phyloP scores from a whole-genome alignment of 805 yeast species.

The Wickerhamiella kazuoi region DNA sequence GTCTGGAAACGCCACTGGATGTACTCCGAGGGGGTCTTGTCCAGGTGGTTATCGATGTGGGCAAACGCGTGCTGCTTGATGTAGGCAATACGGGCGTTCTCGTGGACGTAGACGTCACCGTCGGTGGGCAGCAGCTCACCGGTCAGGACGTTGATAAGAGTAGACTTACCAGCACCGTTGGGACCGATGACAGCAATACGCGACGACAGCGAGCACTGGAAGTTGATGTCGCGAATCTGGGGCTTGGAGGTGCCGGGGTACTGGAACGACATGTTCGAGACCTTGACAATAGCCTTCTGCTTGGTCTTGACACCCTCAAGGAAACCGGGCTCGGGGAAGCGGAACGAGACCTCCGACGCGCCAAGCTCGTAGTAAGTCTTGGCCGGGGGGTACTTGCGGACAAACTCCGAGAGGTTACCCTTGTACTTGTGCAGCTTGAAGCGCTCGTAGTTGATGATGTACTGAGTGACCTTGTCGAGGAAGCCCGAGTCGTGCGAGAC shows the following conservation, averaged over 20 bases:
- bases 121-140: slow-evolving; percentile 97
- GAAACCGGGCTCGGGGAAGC: slow-evolving; percentile 99
- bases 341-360: slow-evolving; percentile 92
- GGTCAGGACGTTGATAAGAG: slow-evolving; percentile 94
- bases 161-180: slow-evolving; percentile 99
- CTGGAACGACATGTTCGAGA: slow-evolving; percentile 94
- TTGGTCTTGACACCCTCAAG: slow-evolving; percentile 99
- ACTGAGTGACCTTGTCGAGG: slow-evolving; percentile 93
- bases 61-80: slow-evolving; percentile 99
- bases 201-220: slow-evolving; percentile 98
- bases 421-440: slow-evolving; percentile 98
- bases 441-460: slow-evolving; percentile 99
- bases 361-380: slow-evolving; percentile 97
- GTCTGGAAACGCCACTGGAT: slow-evolving; percentile 99
- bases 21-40: slow-evolving; percentile 99
- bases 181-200: slow-evolving; percentile 99
- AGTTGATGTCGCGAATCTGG: slow-evolving; percentile 74
- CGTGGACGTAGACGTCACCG: slow-evolving; percentile 99
- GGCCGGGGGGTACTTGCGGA: slow-evolving; percentile 97
- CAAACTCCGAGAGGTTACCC: slow-evolving; percentile 98
- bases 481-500: slow-evolving; percentile 99
- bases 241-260: slow-evolving; percentile 98
- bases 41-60: slow-evolving; percentile 95
- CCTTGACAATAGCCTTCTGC: slow-evolving; percentile 99
- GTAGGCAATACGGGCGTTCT: slow-evolving; percentile 99